Conservation (phyloP, 2,329 filamentous ascomycete genomes). For the Arthrobotrys musiformis region DNA sequence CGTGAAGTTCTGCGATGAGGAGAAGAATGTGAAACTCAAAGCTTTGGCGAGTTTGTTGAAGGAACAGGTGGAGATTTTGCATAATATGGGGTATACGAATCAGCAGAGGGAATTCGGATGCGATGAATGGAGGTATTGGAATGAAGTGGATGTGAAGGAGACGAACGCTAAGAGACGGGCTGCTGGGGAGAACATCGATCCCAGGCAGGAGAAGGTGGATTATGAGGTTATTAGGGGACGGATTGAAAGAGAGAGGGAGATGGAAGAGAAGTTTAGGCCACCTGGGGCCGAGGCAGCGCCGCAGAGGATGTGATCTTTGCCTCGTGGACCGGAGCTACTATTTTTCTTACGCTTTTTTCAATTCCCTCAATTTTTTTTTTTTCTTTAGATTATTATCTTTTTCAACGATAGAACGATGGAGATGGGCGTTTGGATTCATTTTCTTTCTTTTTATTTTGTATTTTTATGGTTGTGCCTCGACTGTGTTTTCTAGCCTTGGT, state of each 20-base stretch:
- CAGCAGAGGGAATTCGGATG: slow-evolving; percentile 15
- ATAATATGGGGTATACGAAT: slow-evolving; percentile 5
- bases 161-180: slow-evolving; percentile 18
- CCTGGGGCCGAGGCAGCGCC: background rate
- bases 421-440: background rate
- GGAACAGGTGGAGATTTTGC: background rate
- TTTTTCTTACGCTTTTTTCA: too few species aligned
- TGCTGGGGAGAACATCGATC: background rate
- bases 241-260: slow-evolving; percentile 10
- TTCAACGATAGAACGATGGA: background rate
- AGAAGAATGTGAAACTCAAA: slow-evolving; percentile 6
- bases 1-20: slow-evolving; percentile 11
- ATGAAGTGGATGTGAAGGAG: slow-evolving; percentile 25
- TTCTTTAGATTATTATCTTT: background rate
- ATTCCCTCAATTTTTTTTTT: too few species aligned
- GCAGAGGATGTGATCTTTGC: slow-evolving; percentile 5
- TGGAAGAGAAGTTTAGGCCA: slow-evolving; percentile 19
- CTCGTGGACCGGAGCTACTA: too few species aligned
- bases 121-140: slow-evolving; percentile 51
- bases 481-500: background rate
- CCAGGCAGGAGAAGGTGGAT: slow-evolving; percentile 5
- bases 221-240: background rate
- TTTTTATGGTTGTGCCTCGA: background rate
- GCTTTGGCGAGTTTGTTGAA: slow-evolving; percentile 23
- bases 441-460: background rate